These are phyloP conservation scores for Alternaria arbusti DNA, from an alignment of 2,329 filamentous ascomycete species.

Conservation along the genomic window DNA sequence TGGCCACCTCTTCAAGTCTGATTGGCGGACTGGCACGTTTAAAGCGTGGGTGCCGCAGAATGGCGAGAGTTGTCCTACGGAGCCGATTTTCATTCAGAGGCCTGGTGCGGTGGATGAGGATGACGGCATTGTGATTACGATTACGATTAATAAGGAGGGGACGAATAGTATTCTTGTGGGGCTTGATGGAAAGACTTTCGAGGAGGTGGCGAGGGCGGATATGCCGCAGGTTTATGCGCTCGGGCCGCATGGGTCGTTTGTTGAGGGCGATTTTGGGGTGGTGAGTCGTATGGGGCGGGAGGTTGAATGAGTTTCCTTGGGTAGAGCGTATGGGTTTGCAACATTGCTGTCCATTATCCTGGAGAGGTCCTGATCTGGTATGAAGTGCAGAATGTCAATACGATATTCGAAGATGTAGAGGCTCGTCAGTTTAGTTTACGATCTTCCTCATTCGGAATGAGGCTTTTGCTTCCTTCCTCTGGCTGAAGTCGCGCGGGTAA, in stretches of 20 bases:
- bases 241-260: neutral
- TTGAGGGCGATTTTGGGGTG: neutral
- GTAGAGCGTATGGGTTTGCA: no score
- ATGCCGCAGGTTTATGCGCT: neutral
- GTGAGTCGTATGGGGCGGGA: neutral
- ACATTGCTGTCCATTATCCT: no score
- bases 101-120: neutral
- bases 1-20: neutral
- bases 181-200: neutral
- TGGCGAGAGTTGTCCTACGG: neutral
- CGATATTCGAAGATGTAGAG: no score
- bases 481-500: no score
- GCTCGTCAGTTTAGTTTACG: no score
- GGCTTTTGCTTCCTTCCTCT: no score
- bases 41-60: neutral
- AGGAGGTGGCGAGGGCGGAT: neutral
- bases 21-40: neutral
- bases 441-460: no score
- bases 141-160: neutral
- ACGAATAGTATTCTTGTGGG: neutral
- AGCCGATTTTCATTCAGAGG: neutral
- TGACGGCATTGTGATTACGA: neutral
- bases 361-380: no score
- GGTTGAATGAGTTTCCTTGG: no score
- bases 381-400: no score